Conservation (phyloP, 2,329 filamentous ascomycete genomes). For the Colletotrichum endophyticum region DNA sequence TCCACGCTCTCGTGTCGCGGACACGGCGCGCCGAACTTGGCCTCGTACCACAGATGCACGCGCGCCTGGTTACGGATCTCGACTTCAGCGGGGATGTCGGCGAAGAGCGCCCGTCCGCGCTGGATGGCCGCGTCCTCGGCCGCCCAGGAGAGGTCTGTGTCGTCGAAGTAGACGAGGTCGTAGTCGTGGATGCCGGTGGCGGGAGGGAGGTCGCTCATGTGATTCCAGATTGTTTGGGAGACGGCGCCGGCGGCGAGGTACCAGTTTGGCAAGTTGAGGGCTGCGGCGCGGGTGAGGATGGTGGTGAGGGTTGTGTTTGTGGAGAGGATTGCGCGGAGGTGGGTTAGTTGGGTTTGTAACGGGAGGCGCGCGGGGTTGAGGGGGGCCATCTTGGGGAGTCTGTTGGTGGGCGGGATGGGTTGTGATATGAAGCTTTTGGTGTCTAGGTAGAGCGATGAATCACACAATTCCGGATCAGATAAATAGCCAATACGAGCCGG, state of each 20-base stretch:
- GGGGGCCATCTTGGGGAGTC: neutral
- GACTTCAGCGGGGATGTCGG: constrained; percentile 32
- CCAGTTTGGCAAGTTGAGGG: constrained; percentile 35
- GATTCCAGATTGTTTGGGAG: constrained; percentile 44
- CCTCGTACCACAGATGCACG: constrained; percentile 40
- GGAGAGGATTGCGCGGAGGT: constrained; percentile 27
- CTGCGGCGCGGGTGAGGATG: constrained; percentile 29
- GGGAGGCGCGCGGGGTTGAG: constrained; percentile 27
- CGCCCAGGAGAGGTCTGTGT: constrained; percentile 36
- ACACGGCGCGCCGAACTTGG: constrained; percentile 34
- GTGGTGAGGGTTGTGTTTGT: constrained; percentile 31
- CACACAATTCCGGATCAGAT: neutral
- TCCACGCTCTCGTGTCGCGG: constrained; percentile 33
- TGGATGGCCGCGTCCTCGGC: constrained; percentile 39
- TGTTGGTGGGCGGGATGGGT: neutral
- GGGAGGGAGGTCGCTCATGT: constrained; percentile 28
- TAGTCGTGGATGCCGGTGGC: constrained; percentile 41
- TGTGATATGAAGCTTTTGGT: neutral
- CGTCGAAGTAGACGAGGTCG: constrained; percentile 40
- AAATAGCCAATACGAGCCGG: neutral
- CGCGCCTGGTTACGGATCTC: constrained; percentile 44
- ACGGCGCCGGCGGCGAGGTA: constrained; percentile 39
- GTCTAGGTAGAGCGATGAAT: neutral
- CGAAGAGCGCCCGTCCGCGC: constrained; percentile 31
- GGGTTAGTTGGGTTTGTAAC: constrained; percentile 26